These are phyloP conservation scores for Glycine soja DNA, from an alignment of 306 rosid species.

Conservation along the genomic window DNA sequence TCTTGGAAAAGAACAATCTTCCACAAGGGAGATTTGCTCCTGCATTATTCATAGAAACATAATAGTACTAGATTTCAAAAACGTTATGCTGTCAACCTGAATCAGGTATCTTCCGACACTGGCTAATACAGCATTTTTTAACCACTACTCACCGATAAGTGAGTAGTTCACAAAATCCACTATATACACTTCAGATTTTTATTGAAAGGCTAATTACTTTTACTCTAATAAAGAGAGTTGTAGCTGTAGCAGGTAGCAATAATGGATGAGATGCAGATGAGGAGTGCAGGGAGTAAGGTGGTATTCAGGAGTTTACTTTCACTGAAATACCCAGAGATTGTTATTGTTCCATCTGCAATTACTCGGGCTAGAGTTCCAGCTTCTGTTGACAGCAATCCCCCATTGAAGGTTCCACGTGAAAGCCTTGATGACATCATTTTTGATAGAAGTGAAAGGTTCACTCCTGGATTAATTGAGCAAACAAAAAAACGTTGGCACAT, in stretches of 20 bases:
- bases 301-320: conserved; percentile 69
- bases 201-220: conserved; percentile 2
- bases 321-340: conserved; percentile 70
- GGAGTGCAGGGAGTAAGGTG: conserved; percentile 74
- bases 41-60: neutral
- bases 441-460: conserved; percentile 84
- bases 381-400: conserved; percentile 85
- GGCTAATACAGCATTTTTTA: conserved; percentile 7
- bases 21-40: neutral
- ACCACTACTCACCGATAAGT: conserved; percentile 30
- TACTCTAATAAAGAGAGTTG: conserved; percentile 79
- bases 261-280: conserved; percentile 74
- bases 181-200: conserved; percentile 40
- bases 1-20: neutral
- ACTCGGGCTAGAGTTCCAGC: conserved; percentile 95
- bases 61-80: conserved; percentile 5
- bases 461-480: conserved; percentile 63
- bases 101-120: neutral
- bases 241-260: conserved; percentile 77
- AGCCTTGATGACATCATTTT: conserved; percentile 87
- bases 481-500: conserved; percentile 13
- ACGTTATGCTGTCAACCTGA: neutral
- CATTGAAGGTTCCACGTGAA: conserved; percentile 81
- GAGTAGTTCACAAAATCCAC: conserved; percentile 14
- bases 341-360: conserved; percentile 85